Evolutionary conservation across 257 asterid species (phyloP), one percentile per base, ranked within the genome.

Genomic region (Voacanga thouarsii): DNA sequence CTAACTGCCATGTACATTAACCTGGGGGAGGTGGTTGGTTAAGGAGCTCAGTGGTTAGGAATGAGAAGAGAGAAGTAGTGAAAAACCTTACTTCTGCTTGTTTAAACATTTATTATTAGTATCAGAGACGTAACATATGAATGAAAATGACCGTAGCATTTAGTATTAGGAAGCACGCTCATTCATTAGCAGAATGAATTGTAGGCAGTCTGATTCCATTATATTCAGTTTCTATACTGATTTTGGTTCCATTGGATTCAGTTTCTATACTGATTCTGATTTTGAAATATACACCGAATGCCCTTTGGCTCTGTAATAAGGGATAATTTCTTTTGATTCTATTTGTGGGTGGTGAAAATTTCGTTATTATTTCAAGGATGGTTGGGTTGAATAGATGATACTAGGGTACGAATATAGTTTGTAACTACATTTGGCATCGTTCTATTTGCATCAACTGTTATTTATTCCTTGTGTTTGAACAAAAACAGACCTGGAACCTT

Each of bases 321-420:
- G 44, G 69, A 63, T 63, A 15, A 3, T 3, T 44, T 68, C 28
- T 68, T 23, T 68, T 68, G 26, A 9, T 30, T 41, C 53, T 30
- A 10, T 24, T 39, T 68, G 28, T 12, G 51, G 59, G 73, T 18
- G 71, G 14, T 65, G 24, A 16, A 37, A 12, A 33, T 33, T 65
- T 41, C 30, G 21, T 19, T 1, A 7, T 41, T 2, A 1, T 41
- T 8, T 21, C 24, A 68, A 68, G 53, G 53, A 10, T 9, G 16
- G 33, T 3, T 67, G 73, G 28, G 16, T 39, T 68, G 23, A 3
- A 21, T 68, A 19, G 30, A 41, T 41, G 50, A 63, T 44, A 18
- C 51, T 68, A 41, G 73, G 73, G 53, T 68, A 39, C 39, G 11
- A 8, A 67, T 67, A 67, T 67, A 50, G 49, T 67, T 67, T 15